Conservation (phyloP, 768 basidiomycete genomes). For the Gymnopilus junonius region DNA sequence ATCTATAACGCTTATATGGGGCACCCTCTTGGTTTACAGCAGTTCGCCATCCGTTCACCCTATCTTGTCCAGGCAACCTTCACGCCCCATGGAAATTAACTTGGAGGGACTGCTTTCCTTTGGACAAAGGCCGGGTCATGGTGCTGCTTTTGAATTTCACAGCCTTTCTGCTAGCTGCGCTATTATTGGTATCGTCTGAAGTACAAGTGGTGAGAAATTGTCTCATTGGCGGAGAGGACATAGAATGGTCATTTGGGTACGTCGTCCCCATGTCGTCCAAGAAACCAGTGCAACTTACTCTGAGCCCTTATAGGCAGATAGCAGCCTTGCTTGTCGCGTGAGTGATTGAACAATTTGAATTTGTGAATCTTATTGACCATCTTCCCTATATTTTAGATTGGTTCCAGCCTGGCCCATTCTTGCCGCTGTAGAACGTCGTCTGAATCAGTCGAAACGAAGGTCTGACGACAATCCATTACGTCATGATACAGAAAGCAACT, state of each 20-base stretch:
- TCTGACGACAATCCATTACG: neutral
- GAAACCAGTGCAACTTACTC: neutral
- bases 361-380: neutral
- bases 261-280: neutral
- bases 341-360: neutral
- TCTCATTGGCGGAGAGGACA: slow-evolving; percentile 18
- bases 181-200: slow-evolving; percentile 20
- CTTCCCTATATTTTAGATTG: slow-evolving; percentile 5
- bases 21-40: slow-evolving; percentile 18
- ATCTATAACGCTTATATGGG: slow-evolving; percentile 17
- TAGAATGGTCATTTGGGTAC: slow-evolving; percentile 23
- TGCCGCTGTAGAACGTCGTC: slow-evolving; percentile 12
- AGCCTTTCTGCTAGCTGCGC: slow-evolving; percentile 14
- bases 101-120: slow-evolving; percentile 9
- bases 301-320: slow-evolving; percentile 16
- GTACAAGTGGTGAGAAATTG: slow-evolving; percentile 18
- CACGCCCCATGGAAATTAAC: neutral
- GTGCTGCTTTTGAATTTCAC: slow-evolving; percentile 10
- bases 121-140: slow-evolving; percentile 17
- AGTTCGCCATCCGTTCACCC: slow-evolving; percentile 20
- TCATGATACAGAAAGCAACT: neutral
- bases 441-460: neutral
- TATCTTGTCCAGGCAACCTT: slow-evolving; percentile 16
- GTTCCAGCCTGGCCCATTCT: slow-evolving; percentile 20
- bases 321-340: slow-evolving; percentile 22